phyloP scores from a whole-genome alignment of 2,329 filamentous ascomycete species.

The Pseudocercospora macadamiae region DNA sequence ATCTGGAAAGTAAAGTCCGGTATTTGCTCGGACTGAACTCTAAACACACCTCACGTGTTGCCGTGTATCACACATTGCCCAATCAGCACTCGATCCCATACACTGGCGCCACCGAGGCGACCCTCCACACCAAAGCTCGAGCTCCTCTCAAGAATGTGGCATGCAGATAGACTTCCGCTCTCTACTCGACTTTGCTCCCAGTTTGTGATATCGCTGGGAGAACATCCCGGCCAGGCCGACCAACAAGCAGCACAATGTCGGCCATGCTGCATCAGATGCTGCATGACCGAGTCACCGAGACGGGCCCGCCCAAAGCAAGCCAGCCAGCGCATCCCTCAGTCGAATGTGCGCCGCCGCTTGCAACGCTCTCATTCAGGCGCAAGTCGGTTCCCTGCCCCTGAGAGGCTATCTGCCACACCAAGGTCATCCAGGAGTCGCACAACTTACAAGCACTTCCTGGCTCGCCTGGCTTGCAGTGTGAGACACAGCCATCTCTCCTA shows the following conservation, averaged over 20 bases:
- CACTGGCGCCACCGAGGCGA: neutral
- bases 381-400: constrained; percentile 24
- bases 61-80: neutral
- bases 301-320: neutral
- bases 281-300: constrained; percentile 2
- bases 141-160: constrained; percentile 11
- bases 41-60: constrained; percentile 2
- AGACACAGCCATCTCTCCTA: constrained; percentile 25
- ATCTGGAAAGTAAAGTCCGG: neutral
- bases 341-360: constrained; percentile 9
- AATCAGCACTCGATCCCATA: neutral
- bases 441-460: constrained; percentile 16
- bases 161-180: constrained; percentile 5
- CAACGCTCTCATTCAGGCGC: constrained; percentile 17
- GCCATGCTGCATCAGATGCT: constrained; percentile 12
- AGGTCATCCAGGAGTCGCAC: constrained; percentile 24
- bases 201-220: neutral
- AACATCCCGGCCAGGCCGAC: neutral
- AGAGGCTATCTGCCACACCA: constrained; percentile 29
- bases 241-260: constrained; percentile 7
- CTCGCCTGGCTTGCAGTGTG: constrained; percentile 20
- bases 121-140: neutral
- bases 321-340: constrained; percentile 19
- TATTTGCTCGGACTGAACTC: neutral
- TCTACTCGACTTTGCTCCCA: neutral